A percentile compares a stretch with the other conserved stretches of the same genome.
Conservation (phyloP, 2,329 filamentous ascomycete species). For the Pseudocercospora pini-densiflorae region DNA sequence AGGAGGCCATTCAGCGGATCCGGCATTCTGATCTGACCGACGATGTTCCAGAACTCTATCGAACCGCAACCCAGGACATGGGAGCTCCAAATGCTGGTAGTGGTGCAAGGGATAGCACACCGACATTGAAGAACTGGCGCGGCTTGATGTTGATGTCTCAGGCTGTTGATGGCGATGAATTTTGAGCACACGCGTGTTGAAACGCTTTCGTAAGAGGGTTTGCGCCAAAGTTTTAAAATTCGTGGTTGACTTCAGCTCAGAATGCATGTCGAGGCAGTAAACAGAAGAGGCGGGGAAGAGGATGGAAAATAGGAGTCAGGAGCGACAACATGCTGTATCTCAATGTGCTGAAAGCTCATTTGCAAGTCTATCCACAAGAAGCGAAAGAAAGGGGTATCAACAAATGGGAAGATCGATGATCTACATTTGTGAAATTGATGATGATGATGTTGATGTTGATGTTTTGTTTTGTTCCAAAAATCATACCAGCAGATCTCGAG, state of each 20-base stretch:
- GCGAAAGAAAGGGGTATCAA: conserved; percentile 5
- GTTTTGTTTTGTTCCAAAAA: neutral
- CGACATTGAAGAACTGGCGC: neutral
- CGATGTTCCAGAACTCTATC: neutral
- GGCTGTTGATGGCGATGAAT: neutral
- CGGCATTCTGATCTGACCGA: neutral
- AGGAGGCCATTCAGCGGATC: neutral
- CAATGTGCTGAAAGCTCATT: neutral
- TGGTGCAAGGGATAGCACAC: neutral
- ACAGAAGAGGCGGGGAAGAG: neutral
- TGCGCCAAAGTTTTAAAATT: too few species aligned
- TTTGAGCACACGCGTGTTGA: too few species aligned
- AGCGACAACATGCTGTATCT: neutral
- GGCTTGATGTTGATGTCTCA: neutral
- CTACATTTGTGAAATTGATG: too few species aligned
- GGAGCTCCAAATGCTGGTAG: neutral
- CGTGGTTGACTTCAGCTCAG: too few species aligned
- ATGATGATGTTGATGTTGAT: neutral
- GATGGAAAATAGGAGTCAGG: neutral
- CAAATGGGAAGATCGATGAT: neutral
- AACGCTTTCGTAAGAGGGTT: too few species aligned
- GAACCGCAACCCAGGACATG: neutral
- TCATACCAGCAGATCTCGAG: too few species aligned
- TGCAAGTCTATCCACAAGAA: conserved; percentile 18
- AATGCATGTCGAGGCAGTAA: neutral